These are phyloP conservation scores for Alternaria gaisen DNA, from an alignment of 2,329 filamentous ascomycete species.

Conservation along the genomic window DNA sequence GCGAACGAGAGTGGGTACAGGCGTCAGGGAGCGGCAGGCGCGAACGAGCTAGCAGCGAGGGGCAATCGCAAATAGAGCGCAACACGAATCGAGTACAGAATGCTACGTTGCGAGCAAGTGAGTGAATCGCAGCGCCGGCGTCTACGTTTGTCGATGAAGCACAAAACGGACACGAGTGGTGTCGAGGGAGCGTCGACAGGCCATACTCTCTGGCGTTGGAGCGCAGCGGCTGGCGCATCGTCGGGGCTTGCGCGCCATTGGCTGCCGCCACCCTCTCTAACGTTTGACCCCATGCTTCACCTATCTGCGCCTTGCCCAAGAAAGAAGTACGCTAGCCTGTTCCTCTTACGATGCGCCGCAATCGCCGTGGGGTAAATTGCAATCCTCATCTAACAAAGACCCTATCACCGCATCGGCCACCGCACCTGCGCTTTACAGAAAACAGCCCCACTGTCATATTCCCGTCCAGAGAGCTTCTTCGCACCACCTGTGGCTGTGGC, in stretches of 20 bases:
- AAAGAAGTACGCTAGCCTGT: conserved; percentile 38
- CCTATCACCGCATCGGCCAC: conserved; percentile 13
- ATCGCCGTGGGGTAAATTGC: conserved; percentile 33
- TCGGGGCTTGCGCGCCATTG: conserved; percentile 24
- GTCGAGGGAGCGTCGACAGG: conserved; percentile 24
- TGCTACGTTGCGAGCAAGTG: conserved; percentile 29
- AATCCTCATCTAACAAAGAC: conserved; percentile 14
- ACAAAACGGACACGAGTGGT: conserved; percentile 37
- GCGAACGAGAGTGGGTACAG: conserved; percentile 14
- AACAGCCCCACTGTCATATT: background rate
- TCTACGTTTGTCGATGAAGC: conserved; percentile 34
- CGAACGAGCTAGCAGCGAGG: conserved; percentile 23
- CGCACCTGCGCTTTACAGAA: conserved; percentile 1
- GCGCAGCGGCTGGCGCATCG: conserved; percentile 27
- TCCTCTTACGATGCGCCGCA: conserved; percentile 22
- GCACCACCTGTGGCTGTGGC: conserved; percentile 10
- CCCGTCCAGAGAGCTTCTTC: background rate
- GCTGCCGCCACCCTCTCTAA: conserved; percentile 14
- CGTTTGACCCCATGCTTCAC: conserved; percentile 31
- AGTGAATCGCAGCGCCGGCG: conserved; percentile 34
- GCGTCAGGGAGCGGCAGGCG: conserved; percentile 37
- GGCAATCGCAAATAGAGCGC: conserved; percentile 22
- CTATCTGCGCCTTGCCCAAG: conserved; percentile 19
- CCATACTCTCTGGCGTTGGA: conserved; percentile 16
- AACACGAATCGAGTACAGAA: conserved; percentile 20